Percentiles rank a stretch among this genome's conserved stretches.
Conservation (phyloP, 2,329 filamentous ascomycete genomes). For the Taxawa tesnikishii region DNA sequence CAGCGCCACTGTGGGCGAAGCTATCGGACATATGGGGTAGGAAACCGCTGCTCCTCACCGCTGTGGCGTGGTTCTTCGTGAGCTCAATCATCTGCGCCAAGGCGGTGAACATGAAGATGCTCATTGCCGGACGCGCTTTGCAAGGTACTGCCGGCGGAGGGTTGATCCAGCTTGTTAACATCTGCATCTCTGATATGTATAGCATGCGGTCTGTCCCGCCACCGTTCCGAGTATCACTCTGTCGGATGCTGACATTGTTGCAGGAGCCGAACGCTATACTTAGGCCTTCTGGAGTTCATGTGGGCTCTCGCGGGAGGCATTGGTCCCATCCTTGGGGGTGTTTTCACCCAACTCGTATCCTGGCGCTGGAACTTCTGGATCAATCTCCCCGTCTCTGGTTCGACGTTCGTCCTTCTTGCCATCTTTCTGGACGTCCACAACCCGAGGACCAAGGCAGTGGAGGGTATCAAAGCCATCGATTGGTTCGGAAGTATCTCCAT, state of each 20-base stretch:
- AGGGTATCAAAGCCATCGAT: constrained; percentile 31
- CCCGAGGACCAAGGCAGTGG: constrained; percentile 15
- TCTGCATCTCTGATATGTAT: constrained; percentile 30
- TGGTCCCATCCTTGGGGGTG: constrained; percentile 30
- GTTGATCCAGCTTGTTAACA: constrained; percentile 34
- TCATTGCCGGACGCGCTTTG: constrained; percentile 44
- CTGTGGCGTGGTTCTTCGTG: constrained; percentile 34
- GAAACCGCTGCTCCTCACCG: constrained; percentile 38
- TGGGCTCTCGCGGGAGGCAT: constrained; percentile 27
- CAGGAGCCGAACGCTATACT: constrained; percentile 30
- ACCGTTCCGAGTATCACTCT: too few species aligned
- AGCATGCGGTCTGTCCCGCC: too few species aligned
- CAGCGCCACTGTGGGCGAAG: constrained; percentile 32
- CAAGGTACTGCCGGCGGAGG: constrained; percentile 42
- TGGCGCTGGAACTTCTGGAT: constrained; percentile 6
- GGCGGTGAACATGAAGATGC: constrained; percentile 35
- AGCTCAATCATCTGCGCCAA: constrained; percentile 43
- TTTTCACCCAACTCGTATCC: constrained; percentile 25
- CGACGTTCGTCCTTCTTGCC: constrained; percentile 18
- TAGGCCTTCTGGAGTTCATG: constrained; percentile 22
- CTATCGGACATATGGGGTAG: constrained; percentile 46
- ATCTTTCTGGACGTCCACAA: constrained; percentile 12
- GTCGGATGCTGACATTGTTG: too few species aligned
- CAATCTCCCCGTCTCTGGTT: constrained; percentile 22
- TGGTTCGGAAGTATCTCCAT: constrained; percentile 32